Evolutionary conservation across 2,329 filamentous ascomycete genomes (phyloP), one percentile per base, ranked within the genome.

Genomic region (Tolypocladium inflatum): DNA sequence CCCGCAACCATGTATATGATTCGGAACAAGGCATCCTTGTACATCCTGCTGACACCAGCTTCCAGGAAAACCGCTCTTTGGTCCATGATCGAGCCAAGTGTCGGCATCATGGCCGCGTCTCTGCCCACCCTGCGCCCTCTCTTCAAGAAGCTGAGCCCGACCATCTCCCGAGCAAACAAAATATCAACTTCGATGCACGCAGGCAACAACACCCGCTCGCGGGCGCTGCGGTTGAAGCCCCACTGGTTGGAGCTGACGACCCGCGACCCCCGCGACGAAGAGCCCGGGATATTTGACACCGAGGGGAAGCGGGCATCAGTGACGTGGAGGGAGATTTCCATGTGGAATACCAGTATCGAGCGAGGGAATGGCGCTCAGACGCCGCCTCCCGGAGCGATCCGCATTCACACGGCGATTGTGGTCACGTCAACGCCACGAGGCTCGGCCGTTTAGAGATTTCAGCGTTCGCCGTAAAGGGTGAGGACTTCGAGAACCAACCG

Each of bases 61-160:
- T 42, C 19, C 41, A 59, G 58, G 52, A 42, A 52, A 11, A 59
- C 58, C 30, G 55, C 58, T 6, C 33, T 59, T 4, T 59, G 58
- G 58, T 51, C 58, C 43, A 57, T 55, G 35, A 55, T 59, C 52
- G 58, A 59, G 43, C 52, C 58, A 19, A 37, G 51, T 21, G 55
- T 59, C 35, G 58, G 55, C 52, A 56, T 59, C 52, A 48, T 57
- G 0, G 58, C 58, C 38, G 58, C 58, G 7, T 59, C 51, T 38
- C 9, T 59, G 38, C 58, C 58, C 19, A 59, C 58, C n/a, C 19
- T 59, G n/a, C 58, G 58, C 13, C 58, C 58, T 6, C 52, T 59
- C 4, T 55, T 59, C 55, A 59, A 30, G 38, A 57, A 55, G 45
- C 33, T 43, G 26, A 21, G 15, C 6, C 30, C 35, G 13, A 38